Conservation (phyloP, 352 stramenopile species). For the Pythium phragmiticola region DNA sequence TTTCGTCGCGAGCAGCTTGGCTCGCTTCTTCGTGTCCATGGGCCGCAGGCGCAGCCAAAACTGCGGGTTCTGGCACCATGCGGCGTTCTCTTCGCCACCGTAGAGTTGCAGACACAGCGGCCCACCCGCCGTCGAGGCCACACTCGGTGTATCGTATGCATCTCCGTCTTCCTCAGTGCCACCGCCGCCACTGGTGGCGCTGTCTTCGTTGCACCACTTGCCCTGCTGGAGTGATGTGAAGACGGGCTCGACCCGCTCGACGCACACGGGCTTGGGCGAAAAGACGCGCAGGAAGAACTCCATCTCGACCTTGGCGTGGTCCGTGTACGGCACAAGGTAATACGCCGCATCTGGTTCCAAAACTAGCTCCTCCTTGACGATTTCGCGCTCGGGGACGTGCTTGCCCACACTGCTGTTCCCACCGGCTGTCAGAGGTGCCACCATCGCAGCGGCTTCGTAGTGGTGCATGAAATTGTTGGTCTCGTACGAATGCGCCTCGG, state of each 20-base stretch:
- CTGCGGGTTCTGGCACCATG: conserved; percentile 89
- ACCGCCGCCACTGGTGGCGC: background rate
- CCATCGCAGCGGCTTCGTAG: conserved; percentile 31
- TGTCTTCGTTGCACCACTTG: conserved; percentile 54
- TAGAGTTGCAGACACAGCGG: conserved; percentile 54
- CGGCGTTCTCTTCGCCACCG: conserved; percentile 49
- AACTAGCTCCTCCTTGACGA: conserved; percentile 69
- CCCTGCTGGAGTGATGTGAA: conserved; percentile 63
- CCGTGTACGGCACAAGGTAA: conserved; percentile 82
- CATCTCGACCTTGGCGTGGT: conserved; percentile 82
- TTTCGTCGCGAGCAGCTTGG: conserved; percentile 33
- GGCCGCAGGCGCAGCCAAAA: conserved; percentile 69
- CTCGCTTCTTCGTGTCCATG: conserved; percentile 23
- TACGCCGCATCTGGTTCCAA: conserved; percentile 76
- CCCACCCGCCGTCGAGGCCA: conserved; percentile 71
- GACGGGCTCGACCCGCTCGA: conserved; percentile 75
- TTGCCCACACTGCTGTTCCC: conserved; percentile 23
- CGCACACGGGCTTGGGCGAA: conserved; percentile 55
- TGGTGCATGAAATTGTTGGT: conserved; percentile 37
- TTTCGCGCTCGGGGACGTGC: conserved; percentile 71
- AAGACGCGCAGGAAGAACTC: conserved; percentile 91
- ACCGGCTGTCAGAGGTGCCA: conserved; percentile 29
- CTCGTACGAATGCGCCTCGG: conserved; percentile 67
- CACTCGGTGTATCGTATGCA: background rate
- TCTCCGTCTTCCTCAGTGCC: conserved; percentile 28